Conservation (phyloP, 2,329 filamentous ascomycete species). For the Pochonia chlamydosporia region DNA sequence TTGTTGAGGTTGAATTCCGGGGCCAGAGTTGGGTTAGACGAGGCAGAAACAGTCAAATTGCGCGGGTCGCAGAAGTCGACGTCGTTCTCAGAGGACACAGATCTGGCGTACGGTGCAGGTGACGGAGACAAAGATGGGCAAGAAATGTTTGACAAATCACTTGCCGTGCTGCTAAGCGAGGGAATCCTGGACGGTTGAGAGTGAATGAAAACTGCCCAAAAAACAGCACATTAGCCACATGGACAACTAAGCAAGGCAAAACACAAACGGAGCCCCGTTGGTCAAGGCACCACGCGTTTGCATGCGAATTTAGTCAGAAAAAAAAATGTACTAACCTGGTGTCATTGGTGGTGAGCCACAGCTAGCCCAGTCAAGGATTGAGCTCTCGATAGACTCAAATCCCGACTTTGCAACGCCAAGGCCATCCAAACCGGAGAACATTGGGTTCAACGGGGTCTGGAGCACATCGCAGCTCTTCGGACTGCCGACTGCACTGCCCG, state of each 20-base stretch:
- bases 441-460: constrained; percentile 76
- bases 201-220: constrained; percentile 42
- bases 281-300: no score
- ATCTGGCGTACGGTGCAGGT: constrained; percentile 70
- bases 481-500: constrained; percentile 81
- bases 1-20: constrained; percentile 62
- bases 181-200: constrained; percentile 42
- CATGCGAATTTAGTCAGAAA: no score
- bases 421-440: constrained; percentile 67
- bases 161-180: constrained; percentile 58
- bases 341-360: constrained; percentile 81
- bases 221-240: constrained; percentile 28
- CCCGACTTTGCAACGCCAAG: constrained; percentile 61
- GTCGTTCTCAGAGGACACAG: constrained; percentile 63
- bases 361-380: constrained; percentile 72
- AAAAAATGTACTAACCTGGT: constrained; percentile 67
- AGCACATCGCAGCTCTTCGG: constrained; percentile 72
- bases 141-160: constrained; percentile 68
- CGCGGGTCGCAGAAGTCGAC: constrained; percentile 88
- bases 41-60: constrained; percentile 69
- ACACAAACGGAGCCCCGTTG: not conserved
- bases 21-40: constrained; percentile 42
- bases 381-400: constrained; percentile 66
- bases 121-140: constrained; percentile 86
- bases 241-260: not conserved